Percentiles rank a stretch among this genome's conserved stretches.
Evolutionary conservation across 1,284 basidiomycete species (phyloP).

Genomic region (Ganoderma meredithae): DNA sequence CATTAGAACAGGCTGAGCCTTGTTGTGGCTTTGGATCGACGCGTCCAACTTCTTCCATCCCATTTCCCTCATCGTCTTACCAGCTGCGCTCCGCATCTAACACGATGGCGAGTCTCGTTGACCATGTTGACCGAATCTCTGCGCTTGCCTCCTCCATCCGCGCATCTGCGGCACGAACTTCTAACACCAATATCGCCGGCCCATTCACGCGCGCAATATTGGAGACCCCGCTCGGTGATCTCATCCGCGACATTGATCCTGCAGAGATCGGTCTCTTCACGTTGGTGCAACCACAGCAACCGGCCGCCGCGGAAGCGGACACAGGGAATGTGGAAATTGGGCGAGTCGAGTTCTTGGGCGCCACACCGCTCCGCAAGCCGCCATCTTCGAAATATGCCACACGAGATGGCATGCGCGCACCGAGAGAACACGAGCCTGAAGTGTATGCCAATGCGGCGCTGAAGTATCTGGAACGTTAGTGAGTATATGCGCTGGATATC

Average conservation of each 20-base stretch:
- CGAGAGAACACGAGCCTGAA: conserved; percentile 69
- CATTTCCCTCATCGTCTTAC: background rate
- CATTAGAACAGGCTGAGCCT: conserved; percentile 1
- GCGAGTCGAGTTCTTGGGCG: conserved; percentile 69
- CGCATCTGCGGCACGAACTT: conserved; percentile 36
- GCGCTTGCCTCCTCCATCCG: conserved; percentile 47
- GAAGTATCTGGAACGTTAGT: conserved; percentile 80
- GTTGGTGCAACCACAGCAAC: conserved; percentile 47
- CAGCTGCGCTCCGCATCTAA: background rate
- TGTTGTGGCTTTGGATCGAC: background rate
- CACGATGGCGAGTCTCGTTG: conserved; percentile 50
- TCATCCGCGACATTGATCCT: conserved; percentile 78
- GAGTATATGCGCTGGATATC: conserved; percentile 39
- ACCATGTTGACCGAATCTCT: conserved; percentile 52
- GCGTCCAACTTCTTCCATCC: background rate
- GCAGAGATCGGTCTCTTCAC: conserved; percentile 80
- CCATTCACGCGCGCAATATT: conserved; percentile 68
- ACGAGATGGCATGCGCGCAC: conserved; percentile 46
- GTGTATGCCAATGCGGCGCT: conserved; percentile 76
- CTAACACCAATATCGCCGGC: conserved; percentile 36
- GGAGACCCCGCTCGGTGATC: conserved; percentile 65
- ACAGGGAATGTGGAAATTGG: conserved; percentile 53
- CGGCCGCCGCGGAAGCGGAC: conserved; percentile 41
- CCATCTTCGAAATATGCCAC: conserved; percentile 46
- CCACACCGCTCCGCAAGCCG: conserved; percentile 69